Evolutionary conservation across 2,329 filamentous ascomycete genomes (phyloP), one percentile per base, ranked within the genome.

Genomic region (Endothia cerciana): DNA sequence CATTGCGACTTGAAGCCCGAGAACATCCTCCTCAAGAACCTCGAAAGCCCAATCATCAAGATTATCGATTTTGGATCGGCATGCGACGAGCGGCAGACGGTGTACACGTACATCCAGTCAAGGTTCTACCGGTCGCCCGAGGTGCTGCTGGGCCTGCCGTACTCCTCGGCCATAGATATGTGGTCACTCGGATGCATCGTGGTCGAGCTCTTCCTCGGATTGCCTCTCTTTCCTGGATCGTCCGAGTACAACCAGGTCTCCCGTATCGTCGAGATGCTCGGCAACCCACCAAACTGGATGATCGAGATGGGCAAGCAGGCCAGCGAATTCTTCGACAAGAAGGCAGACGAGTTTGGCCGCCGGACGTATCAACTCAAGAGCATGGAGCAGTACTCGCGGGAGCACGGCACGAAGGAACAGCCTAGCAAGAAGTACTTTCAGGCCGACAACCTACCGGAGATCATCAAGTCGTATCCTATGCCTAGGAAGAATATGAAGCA

Each of bases 401-500:
- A 99, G 76, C 95, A 97, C 76, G 91, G 91, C 66, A 95, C 93
- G 43, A 99, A 99, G 77, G 95, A 99, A 78, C 95, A 98, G 77
- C 95, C 95, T 28, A 99, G 95, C 87, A 99, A 99, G 83, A 98
- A 98, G 80, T 99, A 99, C 78, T 99, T 99, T 81, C 92, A 94
- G 73, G 93, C 94, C 43, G 97, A 89, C 49, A 97, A 93, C 1
- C 81, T 99, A 62, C 94, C 94, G 4, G 95, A 99, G 71, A 99
- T 99, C 70, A 98, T 99, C 80, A 93, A 96, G 76, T 93, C 92
- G 64, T 99, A 99, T 75, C 91, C 95, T 6, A 97, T 99, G 94
- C 95, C 95, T 58, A 87, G 95, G 74, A 99, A 99, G 82, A 97
- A 97, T 74, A 99, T 99, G 95, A 99, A 99, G 82, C 93, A 91